Conservation (phyloP, 371 early-diverging fungal genomes). For the Zopfochytrium polystomum region DNA sequence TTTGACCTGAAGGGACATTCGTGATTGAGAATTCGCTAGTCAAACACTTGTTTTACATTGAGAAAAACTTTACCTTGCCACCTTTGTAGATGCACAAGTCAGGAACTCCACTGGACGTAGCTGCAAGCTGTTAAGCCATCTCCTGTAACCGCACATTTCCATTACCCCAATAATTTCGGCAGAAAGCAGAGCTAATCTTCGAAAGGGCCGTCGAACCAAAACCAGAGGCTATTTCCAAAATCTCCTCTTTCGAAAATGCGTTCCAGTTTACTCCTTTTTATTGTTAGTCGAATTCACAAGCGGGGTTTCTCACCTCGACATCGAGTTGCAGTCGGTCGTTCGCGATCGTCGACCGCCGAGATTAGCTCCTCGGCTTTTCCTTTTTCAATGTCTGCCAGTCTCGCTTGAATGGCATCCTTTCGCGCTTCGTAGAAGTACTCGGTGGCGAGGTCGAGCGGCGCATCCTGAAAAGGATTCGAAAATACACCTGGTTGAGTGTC, state of each 20-base stretch:
- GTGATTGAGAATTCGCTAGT: too few relatives aligned
- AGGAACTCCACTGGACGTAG: conserved; percentile 45
- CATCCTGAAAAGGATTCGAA: conserved; percentile 35
- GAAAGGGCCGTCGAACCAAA: conserved; percentile 33
- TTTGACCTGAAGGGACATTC: conserved; percentile 24
- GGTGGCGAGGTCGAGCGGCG: conserved; percentile 38
- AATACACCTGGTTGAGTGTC: conserved; percentile 37
- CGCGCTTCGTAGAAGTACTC: conserved; percentile 38
- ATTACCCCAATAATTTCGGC: conserved; percentile 30
- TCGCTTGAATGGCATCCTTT: conserved; percentile 20
- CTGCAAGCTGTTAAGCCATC: too few relatives aligned
- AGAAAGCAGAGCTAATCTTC: conserved; percentile 31
- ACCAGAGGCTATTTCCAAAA: conserved; percentile 34
- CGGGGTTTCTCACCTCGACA: conserved; percentile 20
- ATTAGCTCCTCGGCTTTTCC: conserved; percentile 13
- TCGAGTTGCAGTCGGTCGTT: conserved; percentile 20
- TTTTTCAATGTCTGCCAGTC: conserved; percentile 24
- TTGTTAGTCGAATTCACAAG: too few relatives aligned
- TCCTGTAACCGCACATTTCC: too few relatives aligned
- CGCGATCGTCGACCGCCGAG: conserved; percentile 13
- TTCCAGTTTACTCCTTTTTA: conserved; percentile 45
- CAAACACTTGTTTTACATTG: too few relatives aligned
- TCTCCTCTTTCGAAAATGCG: conserved; percentile 23
- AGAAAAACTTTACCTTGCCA: background rate
- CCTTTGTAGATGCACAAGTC: conserved; percentile 42